Base-by-base conservation (phyloP, 2,329 filamentous ascomycete genomes). In the Fusarium irregulare region DNA sequence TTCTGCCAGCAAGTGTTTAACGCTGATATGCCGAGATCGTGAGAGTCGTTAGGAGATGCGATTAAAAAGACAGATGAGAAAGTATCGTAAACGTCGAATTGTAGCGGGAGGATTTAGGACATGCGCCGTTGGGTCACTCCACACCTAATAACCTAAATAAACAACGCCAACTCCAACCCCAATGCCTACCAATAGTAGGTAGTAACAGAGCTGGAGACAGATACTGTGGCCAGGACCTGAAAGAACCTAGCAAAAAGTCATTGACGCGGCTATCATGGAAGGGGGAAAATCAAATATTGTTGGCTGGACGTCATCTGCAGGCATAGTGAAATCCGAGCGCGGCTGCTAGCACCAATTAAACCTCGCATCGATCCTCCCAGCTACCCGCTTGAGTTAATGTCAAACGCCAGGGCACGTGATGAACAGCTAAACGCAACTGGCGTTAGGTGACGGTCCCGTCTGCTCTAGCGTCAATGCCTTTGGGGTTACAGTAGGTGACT, bases 371-470 rank as follows among this genome's bases (percentile, higher is more conserved):
- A 45, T 21, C 49, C 66, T 27, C 51, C 65, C 48, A 34, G 32
- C 30, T 25, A 51, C 20, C 23, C 13, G n/a, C 21, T 23, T 40
- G 30, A 55, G 28, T 54, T 55, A 20, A 32, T 41, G 30, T 7
- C 51, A 71, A 68, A 66, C 70, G 72, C 72, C 70, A 75, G 71
- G 58, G 42, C 72, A 74, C 72, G 72, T 74, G 72, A 74, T 56
- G 16, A 6, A 3, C 21, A 23, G 49, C 42, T 49, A 41, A 27
- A 49, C 50, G 46, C 28, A n/a, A 41, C 40, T 20, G 28, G 45
- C 45, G 53, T 16, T 48, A 47, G 46, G 23, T 50, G 48, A 25
- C 25, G 32, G 32, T 51, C n/a, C 49, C 8, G 32, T 51, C 49
- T 27, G 34, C 34, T 51, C 23, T 51, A 51, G 40, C 48, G 51